These are phyloP conservation scores for Torulaspora microellipsoides DNA, from an alignment of 805 yeast genomes.

Conservation along the genomic window DNA sequence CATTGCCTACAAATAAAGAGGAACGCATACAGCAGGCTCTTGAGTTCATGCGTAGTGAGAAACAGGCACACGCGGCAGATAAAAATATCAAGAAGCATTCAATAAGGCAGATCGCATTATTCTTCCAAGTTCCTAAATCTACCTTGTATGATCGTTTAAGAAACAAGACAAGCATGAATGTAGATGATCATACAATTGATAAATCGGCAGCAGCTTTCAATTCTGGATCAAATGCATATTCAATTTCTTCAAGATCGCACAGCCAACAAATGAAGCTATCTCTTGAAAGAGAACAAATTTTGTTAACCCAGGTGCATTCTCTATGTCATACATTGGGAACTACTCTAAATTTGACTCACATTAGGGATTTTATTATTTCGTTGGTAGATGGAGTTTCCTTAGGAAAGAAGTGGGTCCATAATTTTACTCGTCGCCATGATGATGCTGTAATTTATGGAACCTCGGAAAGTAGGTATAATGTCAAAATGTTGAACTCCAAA, in stretches of 20 bases:
- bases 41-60: conserved; percentile 20
- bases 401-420: conserved; percentile 26
- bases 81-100: conserved; percentile 20
- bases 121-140: conserved; percentile 27
- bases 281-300: conserved; percentile 16
- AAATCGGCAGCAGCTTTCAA: neutral
- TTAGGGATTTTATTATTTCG: conserved; percentile 18
- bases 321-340: conserved; percentile 22
- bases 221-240: conserved; percentile 3
- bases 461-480: conserved; percentile 7
- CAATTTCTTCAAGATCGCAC: conserved; percentile 17
- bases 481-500: conserved; percentile 16
- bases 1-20: conserved; percentile 48
- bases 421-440: conserved; percentile 23
- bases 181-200: neutral
- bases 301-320: conserved; percentile 15
- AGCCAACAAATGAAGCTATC: conserved; percentile 27
- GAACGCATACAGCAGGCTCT: conserved; percentile 26
- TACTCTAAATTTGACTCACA: conserved; percentile 19
- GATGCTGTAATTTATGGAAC: conserved; percentile 22
- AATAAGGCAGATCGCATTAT: conserved; percentile 23
- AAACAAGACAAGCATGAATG: conserved; percentile 3
- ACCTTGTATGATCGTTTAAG: conserved; percentile 27
- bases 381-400: conserved; percentile 15
- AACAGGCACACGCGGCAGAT: conserved; percentile 12